These are phyloP conservation scores for Skeletonema costatum DNA, from an alignment of 108 stramenopile species.

Conservation along the genomic window DNA sequence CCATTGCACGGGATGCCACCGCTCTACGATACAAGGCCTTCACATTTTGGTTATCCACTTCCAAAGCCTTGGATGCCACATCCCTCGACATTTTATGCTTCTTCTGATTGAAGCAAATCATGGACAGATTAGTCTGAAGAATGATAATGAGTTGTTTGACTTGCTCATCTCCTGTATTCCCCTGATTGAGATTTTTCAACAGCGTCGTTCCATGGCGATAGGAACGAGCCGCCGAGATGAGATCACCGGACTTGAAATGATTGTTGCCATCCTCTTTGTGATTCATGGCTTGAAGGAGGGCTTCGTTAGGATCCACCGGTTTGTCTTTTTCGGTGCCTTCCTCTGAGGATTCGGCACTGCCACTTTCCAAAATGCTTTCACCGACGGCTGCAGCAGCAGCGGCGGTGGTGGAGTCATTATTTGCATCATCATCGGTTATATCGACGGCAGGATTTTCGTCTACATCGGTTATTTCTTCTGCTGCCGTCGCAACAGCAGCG, in stretches of 20 bases:
- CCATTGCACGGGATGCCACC: conserved; percentile 61
- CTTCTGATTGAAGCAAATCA: conserved; percentile 77
- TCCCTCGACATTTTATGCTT: conserved; percentile 62
- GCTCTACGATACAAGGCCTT: conserved; percentile 88
- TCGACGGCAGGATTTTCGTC: conserved; percentile 10
- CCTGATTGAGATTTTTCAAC: conserved; percentile 67
- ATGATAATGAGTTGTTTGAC: conserved; percentile 66
- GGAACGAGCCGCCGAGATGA: conserved; percentile 64
- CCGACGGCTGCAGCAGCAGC: neutral
- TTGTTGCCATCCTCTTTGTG: conserved; percentile 83
- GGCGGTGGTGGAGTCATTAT: neutral
- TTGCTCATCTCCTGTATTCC: conserved; percentile 76
- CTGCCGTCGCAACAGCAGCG: neutral
- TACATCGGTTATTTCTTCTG: neutral
- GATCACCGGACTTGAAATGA: conserved; percentile 64
- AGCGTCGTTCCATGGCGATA: conserved; percentile 73
- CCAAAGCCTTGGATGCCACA: conserved; percentile 72
- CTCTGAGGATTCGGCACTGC: neutral
- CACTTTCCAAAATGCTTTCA: neutral
- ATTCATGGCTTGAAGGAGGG: conserved; percentile 57
- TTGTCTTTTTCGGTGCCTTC: conserved; percentile 10
- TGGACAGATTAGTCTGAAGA: conserved; percentile 80
- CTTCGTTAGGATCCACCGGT: conserved; percentile 42
- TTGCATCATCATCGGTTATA: neutral
- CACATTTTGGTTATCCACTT: conserved; percentile 69